Percentiles rank a stretch among this genome's conserved stretches.
phyloP scores from a whole-genome alignment of 2,329 filamentous ascomycete genomes.

The Septoria linicola region DNA sequence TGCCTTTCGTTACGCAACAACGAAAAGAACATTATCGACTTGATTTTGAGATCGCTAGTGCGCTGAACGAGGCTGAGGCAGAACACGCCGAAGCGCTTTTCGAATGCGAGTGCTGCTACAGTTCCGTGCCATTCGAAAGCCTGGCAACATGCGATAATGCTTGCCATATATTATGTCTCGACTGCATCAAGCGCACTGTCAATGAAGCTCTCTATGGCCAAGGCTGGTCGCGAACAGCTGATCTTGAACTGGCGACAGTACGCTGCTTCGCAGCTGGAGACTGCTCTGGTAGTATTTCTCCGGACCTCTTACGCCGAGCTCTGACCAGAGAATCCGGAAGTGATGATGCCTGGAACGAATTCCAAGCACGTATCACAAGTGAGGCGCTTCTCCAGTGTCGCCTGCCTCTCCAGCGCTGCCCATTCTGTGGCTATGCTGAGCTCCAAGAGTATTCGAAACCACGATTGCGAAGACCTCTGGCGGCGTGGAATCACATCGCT shows the following conservation, averaged over 20 bases:
- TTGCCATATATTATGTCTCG: conserved; percentile 74
- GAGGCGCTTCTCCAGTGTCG: conserved; percentile 72
- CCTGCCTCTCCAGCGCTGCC: conserved; percentile 76
- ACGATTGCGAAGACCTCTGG: conserved; percentile 23
- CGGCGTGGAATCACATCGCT: conserved; percentile 29
- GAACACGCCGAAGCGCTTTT: conserved; percentile 49
- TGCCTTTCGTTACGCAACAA: conserved; percentile 43
- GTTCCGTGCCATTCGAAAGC: conserved; percentile 68
- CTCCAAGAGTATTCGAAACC: conserved; percentile 57
- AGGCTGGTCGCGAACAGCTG: conserved; percentile 80
- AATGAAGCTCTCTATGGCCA: conserved; percentile 91
- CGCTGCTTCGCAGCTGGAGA: conserved; percentile 71
- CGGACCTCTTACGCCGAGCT: conserved; percentile 68
- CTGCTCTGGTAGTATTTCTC: conserved; percentile 72
- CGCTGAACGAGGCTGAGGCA: conserved; percentile 52
- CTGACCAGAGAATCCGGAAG: conserved; percentile 69
- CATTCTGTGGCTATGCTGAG: conserved; percentile 90
- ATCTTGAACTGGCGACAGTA: conserved; percentile 69
- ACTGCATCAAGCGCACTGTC: conserved; percentile 77
- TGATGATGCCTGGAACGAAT: conserved; percentile 67
- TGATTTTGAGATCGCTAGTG: conserved; percentile 45
- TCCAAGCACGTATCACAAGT: conserved; percentile 76
- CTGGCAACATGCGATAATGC: conserved; percentile 68
- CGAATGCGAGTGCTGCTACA: conserved; percentile 80
- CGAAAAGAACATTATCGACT: conserved; percentile 41